Conservation (phyloP, 495 filamentous ascomycete genomes). For the Usnea hakonensis region DNA sequence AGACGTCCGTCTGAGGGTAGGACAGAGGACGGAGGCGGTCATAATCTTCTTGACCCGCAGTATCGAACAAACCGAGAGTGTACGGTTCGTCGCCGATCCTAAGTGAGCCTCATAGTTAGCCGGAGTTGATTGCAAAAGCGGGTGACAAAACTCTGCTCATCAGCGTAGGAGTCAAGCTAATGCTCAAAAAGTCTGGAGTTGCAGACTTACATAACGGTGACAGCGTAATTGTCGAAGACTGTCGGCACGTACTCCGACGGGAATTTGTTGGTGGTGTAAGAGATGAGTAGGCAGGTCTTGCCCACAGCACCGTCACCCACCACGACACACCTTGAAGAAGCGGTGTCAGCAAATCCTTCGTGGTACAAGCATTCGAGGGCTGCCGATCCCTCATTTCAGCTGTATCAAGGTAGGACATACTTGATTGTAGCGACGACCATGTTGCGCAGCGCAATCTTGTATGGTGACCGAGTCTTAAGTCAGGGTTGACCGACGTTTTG, state of each 20-base stretch:
- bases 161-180: neutral
- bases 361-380: neutral
- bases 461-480: neutral
- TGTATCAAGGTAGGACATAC: conserved; percentile 43
- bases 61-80: conserved; percentile 95
- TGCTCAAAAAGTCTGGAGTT: neutral
- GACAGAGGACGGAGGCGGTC: conserved; percentile 93
- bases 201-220: conserved; percentile 89
- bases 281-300: conserved; percentile 97
- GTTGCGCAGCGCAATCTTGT: conserved; percentile 26
- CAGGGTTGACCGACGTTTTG: neutral
- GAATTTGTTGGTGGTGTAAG: conserved; percentile 99
- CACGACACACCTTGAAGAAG: conserved; percentile 73
- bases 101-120: conserved; percentile 24
- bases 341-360: neutral
- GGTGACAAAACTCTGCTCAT: neutral
- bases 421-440: conserved; percentile 85
- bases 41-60: conserved; percentile 98
- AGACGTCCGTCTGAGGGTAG: conserved; percentile 97
- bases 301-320: conserved; percentile 98
- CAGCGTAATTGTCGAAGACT: conserved; percentile 99
- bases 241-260: conserved; percentile 99
- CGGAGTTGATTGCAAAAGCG: neutral
- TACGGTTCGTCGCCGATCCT: conserved; percentile 99
- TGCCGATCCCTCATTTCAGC: neutral